Evolutionary conservation across 306 rosid genomes (phyloP).

Genomic region (Rosa multiflora): DNA sequence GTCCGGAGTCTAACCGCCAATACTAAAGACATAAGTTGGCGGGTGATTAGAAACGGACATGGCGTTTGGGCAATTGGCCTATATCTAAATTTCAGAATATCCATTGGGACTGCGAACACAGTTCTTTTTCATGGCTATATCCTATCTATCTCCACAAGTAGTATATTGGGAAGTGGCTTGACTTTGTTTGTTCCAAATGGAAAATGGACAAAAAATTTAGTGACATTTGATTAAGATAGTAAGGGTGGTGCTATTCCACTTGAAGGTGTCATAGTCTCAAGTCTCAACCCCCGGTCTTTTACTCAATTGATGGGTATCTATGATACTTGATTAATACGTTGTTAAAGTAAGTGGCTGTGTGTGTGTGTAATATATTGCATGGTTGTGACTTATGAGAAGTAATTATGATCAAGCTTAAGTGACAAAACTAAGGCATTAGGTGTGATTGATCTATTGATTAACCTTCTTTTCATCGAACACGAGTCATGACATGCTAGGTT

Average conservation of each 20-base stretch:
- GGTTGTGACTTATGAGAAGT: neutral
- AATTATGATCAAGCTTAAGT: constrained; percentile 3
- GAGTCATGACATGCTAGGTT: constrained; percentile 7
- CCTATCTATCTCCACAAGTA: neutral
- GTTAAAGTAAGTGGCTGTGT: constrained; percentile 7
- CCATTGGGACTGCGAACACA: neutral
- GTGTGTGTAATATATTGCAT: neutral
- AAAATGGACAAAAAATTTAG: constrained; percentile 25
- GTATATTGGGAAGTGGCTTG: constrained; percentile 20
- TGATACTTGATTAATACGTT: neutral
- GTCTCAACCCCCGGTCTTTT: neutral
- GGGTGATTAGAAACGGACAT: no score
- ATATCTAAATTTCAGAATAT: no score
- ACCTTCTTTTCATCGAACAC: neutral
- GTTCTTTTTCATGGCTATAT: neutral
- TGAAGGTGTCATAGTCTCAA: neutral
- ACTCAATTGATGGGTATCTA: neutral
- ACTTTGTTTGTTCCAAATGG: constrained; percentile 18
- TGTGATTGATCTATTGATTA: constrained; percentile 6
- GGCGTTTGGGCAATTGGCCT: neutral
- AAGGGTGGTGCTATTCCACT: constrained; percentile 29
- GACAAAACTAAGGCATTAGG: constrained; percentile 17
- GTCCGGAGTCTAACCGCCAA: no score
- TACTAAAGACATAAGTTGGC: no score
- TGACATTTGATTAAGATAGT: constrained; percentile 43